Evolutionary conservation across 345 rosid genomes (phyloP), one percentile per base, ranked within the genome.

Genomic region (Eucalyptus sp.): DNA sequence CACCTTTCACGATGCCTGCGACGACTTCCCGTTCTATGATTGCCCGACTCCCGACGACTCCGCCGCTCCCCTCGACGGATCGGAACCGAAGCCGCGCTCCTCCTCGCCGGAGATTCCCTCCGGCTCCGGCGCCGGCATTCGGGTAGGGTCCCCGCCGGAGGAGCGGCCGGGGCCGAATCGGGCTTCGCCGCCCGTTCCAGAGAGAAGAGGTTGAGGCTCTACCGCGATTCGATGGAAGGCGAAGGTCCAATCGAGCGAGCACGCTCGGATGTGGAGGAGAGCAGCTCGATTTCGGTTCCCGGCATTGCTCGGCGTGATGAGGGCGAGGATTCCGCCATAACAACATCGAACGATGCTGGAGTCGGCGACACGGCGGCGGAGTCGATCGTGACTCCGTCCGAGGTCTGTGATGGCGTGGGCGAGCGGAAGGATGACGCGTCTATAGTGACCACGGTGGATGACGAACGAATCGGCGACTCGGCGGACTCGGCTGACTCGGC

Each of bases 21-120:
- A 94, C 62, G 95, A 95, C 46, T 96, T 95, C 87, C 93, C 93
- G 6, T 93, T 93, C 56, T 66, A 91, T 92, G 96, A 95, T 88
- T 93, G 93, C 93, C 48, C 7, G 29, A 3, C 84, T 76, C 48
- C 84, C 84, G 84, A 76, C 84, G 84, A 22, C 48, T 20, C 84
- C 84, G 8, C 58, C 92, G 16, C n/a, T 88, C 50, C 44, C 44
- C 33, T 88, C 52, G 91, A 90, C 54, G 88, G 89, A 89, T 89
- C 92, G n/a, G 91, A 90, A 29, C 91, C 87, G 64, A 88, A 88
- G 31, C 24, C 87, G 58, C 58, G 25, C 25, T 52, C 56, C 22
- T 51, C 58, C 56, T 54, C 89, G 27, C 79, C 66, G 56, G 50
- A 43, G 13, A 33, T 87, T 68, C 86, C 92, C 50, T 86, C 93